Evolutionary conservation across 768 basidiomycete genomes (phyloP).

Genomic region (Pleurotus eryngii): DNA sequence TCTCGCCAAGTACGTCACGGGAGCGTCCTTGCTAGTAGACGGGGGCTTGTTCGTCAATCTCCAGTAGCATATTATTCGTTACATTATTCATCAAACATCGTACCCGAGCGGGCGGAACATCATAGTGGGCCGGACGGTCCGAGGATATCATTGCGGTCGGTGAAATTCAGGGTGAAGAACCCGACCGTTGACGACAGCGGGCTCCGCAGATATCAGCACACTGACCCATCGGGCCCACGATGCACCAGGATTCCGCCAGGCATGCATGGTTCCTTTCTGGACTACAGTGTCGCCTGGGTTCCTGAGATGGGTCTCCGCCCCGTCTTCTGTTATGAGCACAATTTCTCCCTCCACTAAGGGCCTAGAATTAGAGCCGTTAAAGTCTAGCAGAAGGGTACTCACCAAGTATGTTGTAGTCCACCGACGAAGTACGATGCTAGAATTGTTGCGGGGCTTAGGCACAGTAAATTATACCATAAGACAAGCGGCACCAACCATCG

Average conservation of each 20-base stretch:
- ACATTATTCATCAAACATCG: no score
- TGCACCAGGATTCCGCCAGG: constrained; percentile 56
- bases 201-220: constrained; percentile 52
- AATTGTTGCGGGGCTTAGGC: constrained; percentile 10
- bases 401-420: constrained; percentile 63
- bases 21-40: constrained; percentile 63
- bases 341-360: constrained; percentile 50
- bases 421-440: constrained; percentile 48
- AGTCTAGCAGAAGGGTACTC: constrained; percentile 13
- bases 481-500: constrained; percentile 39
- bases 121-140: constrained; percentile 3
- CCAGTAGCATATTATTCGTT: constrained; percentile 35
- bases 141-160: not conserved
- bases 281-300: constrained; percentile 56
- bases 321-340: constrained; percentile 54
- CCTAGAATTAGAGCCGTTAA: not conserved
- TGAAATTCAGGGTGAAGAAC: constrained; percentile 30
- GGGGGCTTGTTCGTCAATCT: constrained; percentile 76
- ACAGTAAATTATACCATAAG: not conserved
- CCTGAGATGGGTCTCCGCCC: constrained; percentile 46
- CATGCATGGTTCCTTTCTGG: constrained; percentile 57
- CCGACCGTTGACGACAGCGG: constrained; percentile 44
- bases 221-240: constrained; percentile 51
- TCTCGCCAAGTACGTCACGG: constrained; percentile 67
- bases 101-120: not conserved